Evolutionary conservation across 148 eudicot genomes (phyloP), one percentile per base, ranked within the genome.

Genomic region (Camellia japonica): DNA sequence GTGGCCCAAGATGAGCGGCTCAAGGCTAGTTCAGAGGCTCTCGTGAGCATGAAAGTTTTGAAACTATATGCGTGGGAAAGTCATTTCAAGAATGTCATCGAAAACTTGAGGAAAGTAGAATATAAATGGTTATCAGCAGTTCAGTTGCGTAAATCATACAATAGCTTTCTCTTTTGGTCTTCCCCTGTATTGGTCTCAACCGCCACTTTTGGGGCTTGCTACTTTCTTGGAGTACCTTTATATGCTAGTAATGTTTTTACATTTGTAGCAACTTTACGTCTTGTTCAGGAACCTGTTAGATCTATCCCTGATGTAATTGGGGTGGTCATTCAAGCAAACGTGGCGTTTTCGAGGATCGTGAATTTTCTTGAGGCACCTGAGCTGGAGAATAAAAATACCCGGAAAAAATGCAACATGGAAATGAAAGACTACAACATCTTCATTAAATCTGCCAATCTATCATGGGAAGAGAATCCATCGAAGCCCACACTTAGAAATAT

Each of bases 11-110:
- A 87, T 67, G 84, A 81, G 81, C 81, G 91, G 85, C 81, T 90
- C 18, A 88, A 87, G 75, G 84, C 87, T 72, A 78, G 78, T 38
- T 82, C 89, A 11, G 90, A 90, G 78, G 87, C 96, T 58, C 97
- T 95, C 14, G 86, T 88, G 83, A 91, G 89, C 81, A 95, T 95
- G 96, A 95, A 93, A 80, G 92, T 93, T 68, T 83, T 95, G 74
- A 95, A 93, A 79, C 61, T 95, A 59, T 95, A 95, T 71, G 98
- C 97, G 6, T 93, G 98, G 98, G 98, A 95, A 78, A 88, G 81
- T 49, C 94, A 93, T 88, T 89, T 95, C 80, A 93, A 85, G 82
- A 81, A 88, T 43, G 88, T 82, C 14, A 89, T 93, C 13, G 91
- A 93, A 63, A 86, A 80, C 13, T 61, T 95, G 73, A 91, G 98